Conservation (phyloP, 2,329 filamentous ascomycete species). For the Botrytis byssoidea region DNA sequence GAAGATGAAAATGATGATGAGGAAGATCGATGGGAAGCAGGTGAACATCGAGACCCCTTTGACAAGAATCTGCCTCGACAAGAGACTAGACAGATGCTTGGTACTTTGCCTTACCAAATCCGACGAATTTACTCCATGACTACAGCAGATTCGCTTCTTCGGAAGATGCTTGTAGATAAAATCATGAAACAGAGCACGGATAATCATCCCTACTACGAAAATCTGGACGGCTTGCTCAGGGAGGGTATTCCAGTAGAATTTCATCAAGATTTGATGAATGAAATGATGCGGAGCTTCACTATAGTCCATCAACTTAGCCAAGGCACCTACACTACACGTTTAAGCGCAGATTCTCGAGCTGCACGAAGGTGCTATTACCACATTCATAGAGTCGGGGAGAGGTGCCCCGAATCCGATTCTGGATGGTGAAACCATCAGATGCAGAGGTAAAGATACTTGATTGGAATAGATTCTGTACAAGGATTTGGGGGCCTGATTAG, state of each 20-base stretch:
- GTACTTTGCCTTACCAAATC: neutral
- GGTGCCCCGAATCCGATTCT: neutral
- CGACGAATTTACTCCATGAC: neutral
- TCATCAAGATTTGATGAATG: neutral
- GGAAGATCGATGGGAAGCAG: no score
- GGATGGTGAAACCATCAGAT: neutral
- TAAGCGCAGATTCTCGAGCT: neutral
- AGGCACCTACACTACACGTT: fast-evolving
- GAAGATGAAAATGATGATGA: no score
- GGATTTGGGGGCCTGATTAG: no score
- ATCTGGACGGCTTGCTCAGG: neutral
- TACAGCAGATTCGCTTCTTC: neutral
- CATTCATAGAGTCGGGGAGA: neutral
- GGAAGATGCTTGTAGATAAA: neutral
- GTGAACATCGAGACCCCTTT: no score
- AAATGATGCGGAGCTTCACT: neutral
- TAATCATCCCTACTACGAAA: neutral
- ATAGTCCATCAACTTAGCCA: neutral
- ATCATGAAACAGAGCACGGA: neutral
- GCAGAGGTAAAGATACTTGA: no score
- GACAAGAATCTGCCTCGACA: no score
- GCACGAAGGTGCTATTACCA: neutral
- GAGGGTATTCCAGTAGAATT: neutral
- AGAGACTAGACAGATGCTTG: neutral
- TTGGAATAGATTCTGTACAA: no score